These are phyloP conservation scores for Uncinocarpus reesii DNA, from an alignment of 2,329 filamentous ascomycete genomes.

Conservation along the genomic window DNA sequence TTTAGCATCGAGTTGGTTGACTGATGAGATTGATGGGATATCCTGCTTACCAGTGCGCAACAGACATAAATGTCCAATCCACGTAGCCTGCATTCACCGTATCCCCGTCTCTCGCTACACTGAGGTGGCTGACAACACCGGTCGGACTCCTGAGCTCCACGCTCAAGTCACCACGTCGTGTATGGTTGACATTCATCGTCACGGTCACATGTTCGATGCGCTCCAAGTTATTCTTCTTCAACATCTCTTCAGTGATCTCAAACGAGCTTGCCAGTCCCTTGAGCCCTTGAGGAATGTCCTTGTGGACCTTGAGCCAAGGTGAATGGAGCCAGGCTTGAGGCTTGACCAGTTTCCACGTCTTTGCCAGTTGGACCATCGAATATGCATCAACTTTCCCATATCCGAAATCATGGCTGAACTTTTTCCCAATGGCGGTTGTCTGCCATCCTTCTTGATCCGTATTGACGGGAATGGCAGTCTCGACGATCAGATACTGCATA, in stretches of 20 bases:
- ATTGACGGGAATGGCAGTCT: slow-evolving; percentile 74
- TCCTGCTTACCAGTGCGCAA: slow-evolving; percentile 72
- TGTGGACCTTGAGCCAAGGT: slow-evolving; percentile 84
- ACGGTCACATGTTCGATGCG: slow-evolving; percentile 89
- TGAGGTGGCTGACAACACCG: slow-evolving; percentile 72
- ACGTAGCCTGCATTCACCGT: slow-evolving; percentile 59
- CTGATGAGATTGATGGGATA: background rate
- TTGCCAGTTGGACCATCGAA: slow-evolving; percentile 72
- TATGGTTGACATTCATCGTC: slow-evolving; percentile 92
- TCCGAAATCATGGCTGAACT: slow-evolving; percentile 88
- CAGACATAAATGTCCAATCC: slow-evolving; percentile 99
- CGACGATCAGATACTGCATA: slow-evolving; percentile 78
- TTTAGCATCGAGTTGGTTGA: slow-evolving; percentile 16
- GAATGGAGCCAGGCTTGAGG: slow-evolving; percentile 92
- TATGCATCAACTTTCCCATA: slow-evolving; percentile 93
- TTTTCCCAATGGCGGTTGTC: slow-evolving; percentile 65
- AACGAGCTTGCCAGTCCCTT: slow-evolving; percentile 70
- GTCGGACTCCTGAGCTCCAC: slow-evolving; percentile 81
- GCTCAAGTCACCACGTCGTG: slow-evolving; percentile 77
- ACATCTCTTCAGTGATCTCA: slow-evolving; percentile 68
- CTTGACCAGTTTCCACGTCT: slow-evolving; percentile 77
- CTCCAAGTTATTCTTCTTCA: slow-evolving; percentile 71
- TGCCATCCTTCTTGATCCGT: slow-evolving; percentile 68
- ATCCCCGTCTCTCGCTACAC: slow-evolving; percentile 63
- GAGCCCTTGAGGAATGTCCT: slow-evolving; percentile 73